A percentile compares a stretch with the other conserved stretches of the same genome.
phyloP scores from a whole-genome alignment of 2,329 filamentous ascomycete genomes.

The Alternaria sp. region DNA sequence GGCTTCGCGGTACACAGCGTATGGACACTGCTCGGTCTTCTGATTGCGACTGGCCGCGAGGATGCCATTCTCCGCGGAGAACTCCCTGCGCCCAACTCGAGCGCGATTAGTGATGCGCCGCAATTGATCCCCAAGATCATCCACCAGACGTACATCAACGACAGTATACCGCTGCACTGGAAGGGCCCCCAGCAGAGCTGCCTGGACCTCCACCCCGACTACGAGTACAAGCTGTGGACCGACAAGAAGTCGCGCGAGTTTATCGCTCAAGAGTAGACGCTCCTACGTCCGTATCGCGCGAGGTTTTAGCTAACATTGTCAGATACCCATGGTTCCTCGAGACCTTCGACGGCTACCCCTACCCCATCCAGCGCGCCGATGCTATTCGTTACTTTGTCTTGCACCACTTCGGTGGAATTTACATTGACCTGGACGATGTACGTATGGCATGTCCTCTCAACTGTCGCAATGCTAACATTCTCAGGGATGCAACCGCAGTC shows the following conservation, averaged over 20 bases:
- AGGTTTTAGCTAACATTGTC: constrained; percentile 14
- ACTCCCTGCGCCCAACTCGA: constrained; percentile 69
- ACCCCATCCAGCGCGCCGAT: constrained; percentile 79
- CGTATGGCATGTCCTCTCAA: constrained; percentile 20
- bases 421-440: constrained; percentile 79
- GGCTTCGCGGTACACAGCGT: constrained; percentile 70
- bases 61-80: constrained; percentile 72
- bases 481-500: constrained; percentile 70
- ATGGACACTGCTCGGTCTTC: constrained; percentile 73
- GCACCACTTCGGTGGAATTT: constrained; percentile 78
- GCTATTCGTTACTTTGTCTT: constrained; percentile 81
- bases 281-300: neutral
- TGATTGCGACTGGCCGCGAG: constrained; percentile 70
- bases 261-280: constrained; percentile 65
- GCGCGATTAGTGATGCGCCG: constrained; percentile 61
- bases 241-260: constrained; percentile 73
- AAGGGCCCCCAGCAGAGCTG: constrained; percentile 69
- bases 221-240: constrained; percentile 83
- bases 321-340: constrained; percentile 77
- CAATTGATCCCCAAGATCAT: constrained; percentile 78
- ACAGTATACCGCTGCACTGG: constrained; percentile 72
- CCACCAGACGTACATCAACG: constrained; percentile 77
- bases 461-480: constrained; percentile 6
- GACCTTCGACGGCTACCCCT: constrained; percentile 75
- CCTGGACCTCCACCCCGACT: constrained; percentile 70